A percentile compares a stretch with the other conserved stretches of the same genome.
These are phyloP conservation scores for Pythium monospermum DNA, from an alignment of 352 stramenopile genomes.

Conservation along the genomic window DNA sequence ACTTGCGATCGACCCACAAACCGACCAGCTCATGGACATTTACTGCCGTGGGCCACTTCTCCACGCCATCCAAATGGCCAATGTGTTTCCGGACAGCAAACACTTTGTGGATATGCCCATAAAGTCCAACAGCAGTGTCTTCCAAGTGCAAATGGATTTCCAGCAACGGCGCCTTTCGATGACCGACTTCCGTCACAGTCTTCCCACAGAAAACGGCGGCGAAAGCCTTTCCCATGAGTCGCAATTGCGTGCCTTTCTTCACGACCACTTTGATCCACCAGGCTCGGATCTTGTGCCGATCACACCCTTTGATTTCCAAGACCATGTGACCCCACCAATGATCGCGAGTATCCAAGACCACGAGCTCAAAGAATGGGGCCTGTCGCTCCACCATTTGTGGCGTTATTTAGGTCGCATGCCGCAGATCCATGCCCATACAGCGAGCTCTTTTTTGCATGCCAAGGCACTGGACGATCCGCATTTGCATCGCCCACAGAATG, in stretches of 20 bases:
- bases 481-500: slow-evolving; percentile 36
- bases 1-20: slow-evolving; percentile 35
- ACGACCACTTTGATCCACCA: slow-evolving; percentile 76
- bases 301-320: slow-evolving; percentile 66
- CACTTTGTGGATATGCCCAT: slow-evolving; percentile 93
- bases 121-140: slow-evolving; percentile 65
- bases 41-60: slow-evolving; percentile 67
- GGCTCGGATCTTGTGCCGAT: slow-evolving; percentile 71
- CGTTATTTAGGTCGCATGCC: slow-evolving; percentile 55
- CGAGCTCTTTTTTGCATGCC: slow-evolving; percentile 51
- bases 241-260: slow-evolving; percentile 62
- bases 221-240: slow-evolving; percentile 25
- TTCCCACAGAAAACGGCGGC: not conserved
- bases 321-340: slow-evolving; percentile 39
- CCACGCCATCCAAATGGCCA: slow-evolving; percentile 63
- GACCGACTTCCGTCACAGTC: slow-evolving; percentile 41
- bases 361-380: slow-evolving; percentile 57
- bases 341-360: slow-evolving; percentile 47
- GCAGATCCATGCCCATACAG: slow-evolving; percentile 30
- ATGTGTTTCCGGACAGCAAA: slow-evolving; percentile 88
- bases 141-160: slow-evolving; percentile 72
- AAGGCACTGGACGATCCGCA: slow-evolving; percentile 32
- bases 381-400: slow-evolving; percentile 74
- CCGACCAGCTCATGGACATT: slow-evolving; percentile 63
- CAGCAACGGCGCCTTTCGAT: slow-evolving; percentile 42